Percentiles rank a stretch among this genome's conserved stretches.
Conservation (phyloP, 2,329 filamentous ascomycete species). For the Hawksworthiomyces lignivorus region DNA sequence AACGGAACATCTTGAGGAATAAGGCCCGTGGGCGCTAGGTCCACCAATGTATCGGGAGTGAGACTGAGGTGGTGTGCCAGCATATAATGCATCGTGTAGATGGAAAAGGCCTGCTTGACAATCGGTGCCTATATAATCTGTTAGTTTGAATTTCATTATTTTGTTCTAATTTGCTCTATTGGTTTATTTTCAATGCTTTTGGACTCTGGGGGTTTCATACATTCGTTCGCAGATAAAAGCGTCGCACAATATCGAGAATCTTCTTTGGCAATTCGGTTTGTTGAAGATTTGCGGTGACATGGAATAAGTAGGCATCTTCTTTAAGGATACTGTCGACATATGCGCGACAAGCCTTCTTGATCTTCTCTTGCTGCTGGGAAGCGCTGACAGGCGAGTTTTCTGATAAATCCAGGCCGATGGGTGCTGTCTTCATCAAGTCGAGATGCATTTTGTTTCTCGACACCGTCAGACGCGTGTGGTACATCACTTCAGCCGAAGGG, state of each 20-base stretch:
- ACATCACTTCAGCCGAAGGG: slow-evolving; percentile 34
- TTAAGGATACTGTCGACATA: slow-evolving; percentile 41
- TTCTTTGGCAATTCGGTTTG: slow-evolving; percentile 38
- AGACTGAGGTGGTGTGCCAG: slow-evolving; percentile 48
- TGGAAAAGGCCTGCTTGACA: slow-evolving; percentile 44
- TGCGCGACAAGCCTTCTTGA: slow-evolving; percentile 32
- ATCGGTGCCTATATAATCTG: slow-evolving; percentile 31
- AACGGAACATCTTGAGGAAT: slow-evolving; percentile 36
- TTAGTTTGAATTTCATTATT: slow-evolving; percentile 1
- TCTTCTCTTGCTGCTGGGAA: slow-evolving; percentile 36
- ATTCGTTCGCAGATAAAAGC: slow-evolving; percentile 37
- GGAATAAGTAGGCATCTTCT: slow-evolving; percentile 41
- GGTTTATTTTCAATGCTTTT: no score
- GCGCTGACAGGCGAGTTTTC: slow-evolving; percentile 25
- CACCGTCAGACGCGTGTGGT: slow-evolving; percentile 42
- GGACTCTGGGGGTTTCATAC: slow-evolving; percentile 26
- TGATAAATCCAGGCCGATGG: slow-evolving; percentile 42
- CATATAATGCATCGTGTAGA: slow-evolving; percentile 51
- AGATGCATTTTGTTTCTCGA: slow-evolving; percentile 31
- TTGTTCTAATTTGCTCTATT: no score
- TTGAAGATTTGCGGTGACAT: slow-evolving; percentile 40
- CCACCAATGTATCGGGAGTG: slow-evolving; percentile 34
- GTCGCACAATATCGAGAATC: slow-evolving; percentile 40
- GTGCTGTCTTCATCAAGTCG: slow-evolving; percentile 34
- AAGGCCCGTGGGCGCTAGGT: slow-evolving; percentile 33